phyloP scores from a whole-genome alignment of 2,329 filamentous ascomycete genomes.

The Torrubiella hemipterigena region DNA sequence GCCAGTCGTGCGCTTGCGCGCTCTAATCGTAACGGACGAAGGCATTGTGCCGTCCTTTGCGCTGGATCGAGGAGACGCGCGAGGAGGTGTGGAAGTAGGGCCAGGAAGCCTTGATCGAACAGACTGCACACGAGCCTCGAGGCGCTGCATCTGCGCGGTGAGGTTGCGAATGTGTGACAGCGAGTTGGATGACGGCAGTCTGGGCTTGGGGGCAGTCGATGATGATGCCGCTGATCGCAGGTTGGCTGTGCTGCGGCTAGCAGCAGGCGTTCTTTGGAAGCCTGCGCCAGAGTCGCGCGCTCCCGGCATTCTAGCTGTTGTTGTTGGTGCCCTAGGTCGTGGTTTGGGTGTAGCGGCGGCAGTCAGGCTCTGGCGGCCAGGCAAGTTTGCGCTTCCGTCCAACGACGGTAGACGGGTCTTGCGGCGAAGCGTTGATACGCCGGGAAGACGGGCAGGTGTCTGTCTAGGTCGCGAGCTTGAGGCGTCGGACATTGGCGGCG shows the following conservation, averaged over 20 bases:
- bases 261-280: conserved; percentile 36
- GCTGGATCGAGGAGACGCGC: conserved; percentile 58
- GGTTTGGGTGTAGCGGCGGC: conserved; percentile 47
- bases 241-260: conserved; percentile 35
- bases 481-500: conserved; percentile 83
- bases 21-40: conserved; percentile 51
- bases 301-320: conserved; percentile 19
- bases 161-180: conserved; percentile 87
- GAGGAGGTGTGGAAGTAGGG: conserved; percentile 65
- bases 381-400: conserved; percentile 38
- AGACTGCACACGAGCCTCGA: conserved; percentile 86
- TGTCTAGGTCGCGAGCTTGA: conserved; percentile 49
- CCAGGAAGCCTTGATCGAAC: conserved; percentile 85
- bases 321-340: conserved; percentile 32
- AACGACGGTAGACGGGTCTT: conserved; percentile 43
- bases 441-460: conserved; percentile 26
- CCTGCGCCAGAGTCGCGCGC: conserved; percentile 31
- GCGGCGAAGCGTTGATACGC: conserved; percentile 20
- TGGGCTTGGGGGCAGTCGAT: conserved; percentile 33
- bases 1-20: conserved; percentile 54
- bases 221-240: too few relatives aligned
- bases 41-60: conserved; percentile 31
- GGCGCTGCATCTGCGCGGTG: conserved; percentile 92
- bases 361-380: too few relatives aligned
- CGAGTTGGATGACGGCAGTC: conserved; percentile 51